Conservation (phyloP, 1,139 yeast genomes). For the Cylindricascospora bacillispora region DNA sequence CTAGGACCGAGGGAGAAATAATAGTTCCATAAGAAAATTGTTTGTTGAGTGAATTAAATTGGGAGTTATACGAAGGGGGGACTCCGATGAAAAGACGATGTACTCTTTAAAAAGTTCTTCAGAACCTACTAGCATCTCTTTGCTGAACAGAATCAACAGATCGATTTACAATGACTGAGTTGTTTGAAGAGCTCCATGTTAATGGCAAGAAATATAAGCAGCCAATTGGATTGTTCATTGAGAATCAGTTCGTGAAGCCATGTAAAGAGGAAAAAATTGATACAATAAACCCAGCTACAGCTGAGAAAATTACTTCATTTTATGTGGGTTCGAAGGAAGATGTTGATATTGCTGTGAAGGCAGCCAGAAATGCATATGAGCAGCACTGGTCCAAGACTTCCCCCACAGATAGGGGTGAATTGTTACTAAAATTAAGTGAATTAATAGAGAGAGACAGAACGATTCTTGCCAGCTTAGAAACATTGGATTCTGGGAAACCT, state of each 20-base stretch:
- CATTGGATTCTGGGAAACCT: slow-evolving; percentile 58
- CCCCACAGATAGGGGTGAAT: slow-evolving; percentile 36
- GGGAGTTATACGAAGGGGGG: too few relatives aligned
- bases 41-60: too few relatives aligned
- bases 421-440: slow-evolving; percentile 40
- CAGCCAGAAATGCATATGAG: slow-evolving; percentile 60
- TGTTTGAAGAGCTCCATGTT: too few relatives aligned
- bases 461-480: slow-evolving; percentile 43
- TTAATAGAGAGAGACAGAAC: slow-evolving; percentile 38
- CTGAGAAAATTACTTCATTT: slow-evolving; percentile 51
- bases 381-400: slow-evolving; percentile 35
- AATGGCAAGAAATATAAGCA: too few relatives aligned
- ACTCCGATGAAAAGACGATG: too few relatives aligned
- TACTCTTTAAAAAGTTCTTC: too few relatives aligned
- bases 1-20: too few relatives aligned
- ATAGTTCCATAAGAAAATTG: too few relatives aligned
- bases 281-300: slow-evolving; percentile 58
- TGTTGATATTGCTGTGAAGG: slow-evolving; percentile 63
- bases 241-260: slow-evolving; percentile 45
- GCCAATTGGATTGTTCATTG: slow-evolving; percentile 55
- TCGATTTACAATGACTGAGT: too few relatives aligned
- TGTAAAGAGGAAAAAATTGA: slow-evolving; percentile 38
- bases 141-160: too few relatives aligned
- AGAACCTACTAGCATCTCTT: too few relatives aligned
- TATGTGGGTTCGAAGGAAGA: slow-evolving; percentile 57